phyloP scores from a whole-genome alignment of 345 rosid genomes.

The Lepidium africanum region DNA sequence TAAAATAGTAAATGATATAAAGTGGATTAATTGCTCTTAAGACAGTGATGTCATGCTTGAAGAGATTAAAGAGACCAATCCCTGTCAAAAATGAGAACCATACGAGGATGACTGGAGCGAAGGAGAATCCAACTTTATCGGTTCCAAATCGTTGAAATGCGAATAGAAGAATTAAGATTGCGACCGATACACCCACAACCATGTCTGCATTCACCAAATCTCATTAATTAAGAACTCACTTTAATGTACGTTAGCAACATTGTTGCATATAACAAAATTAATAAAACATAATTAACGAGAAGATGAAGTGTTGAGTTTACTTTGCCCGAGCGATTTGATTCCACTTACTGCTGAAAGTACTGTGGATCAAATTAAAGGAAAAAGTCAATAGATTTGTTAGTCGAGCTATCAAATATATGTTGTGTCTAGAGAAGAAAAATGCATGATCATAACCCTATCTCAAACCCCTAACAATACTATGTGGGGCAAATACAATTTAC shows the following conservation, averaged over 20 bases:
- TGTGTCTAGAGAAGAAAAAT: too few relatives aligned
- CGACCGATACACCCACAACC: slow-evolving; percentile 57
- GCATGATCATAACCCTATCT: too few relatives aligned
- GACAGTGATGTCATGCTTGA: slow-evolving; percentile 45
- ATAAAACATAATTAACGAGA: not conserved
- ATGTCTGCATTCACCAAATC: slow-evolving; percentile 34
- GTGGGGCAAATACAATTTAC: too few relatives aligned
- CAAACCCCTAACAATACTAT: too few relatives aligned
- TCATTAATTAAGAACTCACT: not conserved
- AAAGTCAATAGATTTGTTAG: not conserved
- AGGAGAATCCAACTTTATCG: slow-evolving; percentile 58
- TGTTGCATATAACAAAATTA: not conserved
- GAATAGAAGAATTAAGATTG: slow-evolving; percentile 47
- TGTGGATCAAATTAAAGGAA: slow-evolving; percentile 7
- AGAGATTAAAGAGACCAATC: slow-evolving; percentile 59
- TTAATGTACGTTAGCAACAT: not conserved
- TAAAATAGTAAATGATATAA: slow-evolving; percentile 49
- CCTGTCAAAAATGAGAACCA: slow-evolving; percentile 57
- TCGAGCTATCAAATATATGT: not conserved
- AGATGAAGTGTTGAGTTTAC: slow-evolving; percentile 25
- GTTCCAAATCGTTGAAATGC: slow-evolving; percentile 56
- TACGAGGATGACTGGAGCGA: slow-evolving; percentile 51
- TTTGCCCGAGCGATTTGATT: slow-evolving; percentile 50
- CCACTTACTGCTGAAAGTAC: slow-evolving; percentile 83
- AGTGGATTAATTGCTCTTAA: slow-evolving; percentile 62